phyloP scores from a whole-genome alignment of 73 alveolate species.

The Tetrahymena malaccensis region DNA sequence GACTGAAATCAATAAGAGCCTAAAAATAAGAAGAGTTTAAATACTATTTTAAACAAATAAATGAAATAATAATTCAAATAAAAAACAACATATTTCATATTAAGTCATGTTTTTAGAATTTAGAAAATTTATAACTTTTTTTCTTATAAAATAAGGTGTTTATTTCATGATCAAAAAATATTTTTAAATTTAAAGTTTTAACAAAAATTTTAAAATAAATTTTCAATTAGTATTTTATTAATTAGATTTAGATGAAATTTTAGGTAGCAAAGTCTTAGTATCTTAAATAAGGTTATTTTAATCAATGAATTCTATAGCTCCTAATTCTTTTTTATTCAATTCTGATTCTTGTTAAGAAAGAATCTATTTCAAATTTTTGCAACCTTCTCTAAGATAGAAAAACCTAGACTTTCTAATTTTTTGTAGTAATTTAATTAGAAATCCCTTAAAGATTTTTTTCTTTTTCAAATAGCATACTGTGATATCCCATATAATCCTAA shows the following conservation, averaged over 20 bases:
- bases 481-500: background rate
- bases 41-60: no score
- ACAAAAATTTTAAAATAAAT: no score
- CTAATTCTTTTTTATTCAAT: background rate
- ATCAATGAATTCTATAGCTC: background rate
- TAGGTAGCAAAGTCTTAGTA: background rate
- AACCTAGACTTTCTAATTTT: background rate
- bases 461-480: background rate
- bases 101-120: no score
- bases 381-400: background rate
- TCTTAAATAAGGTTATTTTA: background rate
- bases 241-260: background rate
- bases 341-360: background rate
- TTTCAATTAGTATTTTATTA: background rate
- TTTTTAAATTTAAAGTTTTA: no score
- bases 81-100: no score
- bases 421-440: background rate
- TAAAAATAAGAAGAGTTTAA: no score
- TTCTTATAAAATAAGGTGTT: no score
- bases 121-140: no score
- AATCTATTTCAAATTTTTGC: background rate
- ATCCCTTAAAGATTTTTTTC: background rate
- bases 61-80: no score
- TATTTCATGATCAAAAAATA: no score
- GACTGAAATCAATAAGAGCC: no score